Evolutionary conservation across 495 filamentous ascomycete species (phyloP).

Genomic region (Echria macrotheca): DNA sequence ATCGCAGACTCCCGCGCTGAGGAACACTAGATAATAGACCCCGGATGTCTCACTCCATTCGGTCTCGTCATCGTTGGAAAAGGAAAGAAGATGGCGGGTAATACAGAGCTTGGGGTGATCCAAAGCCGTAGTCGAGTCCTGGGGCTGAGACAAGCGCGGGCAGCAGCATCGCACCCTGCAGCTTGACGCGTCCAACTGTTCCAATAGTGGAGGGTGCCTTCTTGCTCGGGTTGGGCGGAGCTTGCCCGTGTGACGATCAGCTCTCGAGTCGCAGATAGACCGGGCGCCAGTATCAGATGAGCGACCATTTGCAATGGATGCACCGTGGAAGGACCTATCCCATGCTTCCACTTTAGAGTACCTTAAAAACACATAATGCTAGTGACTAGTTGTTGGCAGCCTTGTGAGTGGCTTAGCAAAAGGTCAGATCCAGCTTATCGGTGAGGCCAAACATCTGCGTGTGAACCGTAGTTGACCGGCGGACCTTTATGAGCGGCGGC

Average conservation of each 20-base stretch:
- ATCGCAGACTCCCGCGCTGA: not conserved
- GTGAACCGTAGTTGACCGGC: not conserved
- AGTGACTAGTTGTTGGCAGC: no score
- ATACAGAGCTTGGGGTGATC: not conserved
- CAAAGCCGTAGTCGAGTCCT: not conserved
- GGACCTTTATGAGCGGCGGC: not conserved
- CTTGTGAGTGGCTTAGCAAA: no score
- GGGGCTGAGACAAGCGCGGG: constrained; percentile 8
- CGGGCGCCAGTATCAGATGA: no score
- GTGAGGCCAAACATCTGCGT: no score
- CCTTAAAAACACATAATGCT: no score
- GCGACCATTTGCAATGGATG: no score
- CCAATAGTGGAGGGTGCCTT: not conserved
- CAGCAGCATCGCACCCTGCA: not conserved
- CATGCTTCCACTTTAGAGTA: no score
- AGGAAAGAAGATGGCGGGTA: not conserved
- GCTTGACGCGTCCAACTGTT: not conserved
- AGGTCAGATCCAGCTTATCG: no score
- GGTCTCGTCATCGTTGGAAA: not conserved
- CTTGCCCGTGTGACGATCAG: no score
- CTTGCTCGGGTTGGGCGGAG: not conserved
- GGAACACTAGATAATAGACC: not conserved
- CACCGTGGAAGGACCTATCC: no score
- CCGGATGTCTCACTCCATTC: not conserved
- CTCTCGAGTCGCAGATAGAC: no score